Evolutionary conservation across 2,329 filamentous ascomycete genomes (phyloP).

Genomic region (Grosmannia serpens): DNA sequence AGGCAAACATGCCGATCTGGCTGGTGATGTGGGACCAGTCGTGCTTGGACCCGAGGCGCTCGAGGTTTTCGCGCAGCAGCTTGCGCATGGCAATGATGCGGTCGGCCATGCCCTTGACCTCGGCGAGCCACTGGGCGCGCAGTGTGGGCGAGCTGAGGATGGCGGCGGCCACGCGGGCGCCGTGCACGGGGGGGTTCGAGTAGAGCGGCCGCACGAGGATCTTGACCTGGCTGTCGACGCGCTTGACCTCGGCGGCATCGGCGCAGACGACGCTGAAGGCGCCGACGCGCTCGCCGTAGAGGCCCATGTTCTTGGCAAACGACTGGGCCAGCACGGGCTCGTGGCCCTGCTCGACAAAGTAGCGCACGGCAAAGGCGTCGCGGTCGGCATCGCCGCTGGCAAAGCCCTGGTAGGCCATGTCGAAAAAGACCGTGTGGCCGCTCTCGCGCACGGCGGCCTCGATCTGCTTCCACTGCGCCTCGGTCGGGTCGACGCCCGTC

Average conservation of each 20-base stretch:
- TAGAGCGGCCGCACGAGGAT: conserved; percentile 94
- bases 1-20: conserved; percentile 99
- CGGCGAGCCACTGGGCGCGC: conserved; percentile 87
- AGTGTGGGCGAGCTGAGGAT: conserved; percentile 79
- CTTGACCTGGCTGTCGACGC: conserved; percentile 95
- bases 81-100: conserved; percentile 98
- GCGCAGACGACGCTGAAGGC: conserved; percentile 82
- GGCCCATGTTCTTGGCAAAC: conserved; percentile 99
- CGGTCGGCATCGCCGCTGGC: conserved; percentile 83
- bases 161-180: conserved; percentile 82
- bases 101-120: conserved; percentile 98
- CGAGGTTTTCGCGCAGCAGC: conserved; percentile 86
- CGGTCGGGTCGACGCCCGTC: conserved; percentile 86
- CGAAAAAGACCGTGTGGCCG: conserved; percentile 91
- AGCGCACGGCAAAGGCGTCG: conserved; percentile 84
- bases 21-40: conserved; percentile 98
- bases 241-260: conserved; percentile 74
- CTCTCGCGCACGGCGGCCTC: conserved; percentile 75
- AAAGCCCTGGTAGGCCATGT: conserved; percentile 99
- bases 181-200: conserved; percentile 96
- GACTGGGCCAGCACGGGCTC: conserved; percentile 80
- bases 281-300: conserved; percentile 96
- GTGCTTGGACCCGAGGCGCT: conserved; percentile 89
- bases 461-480: conserved; percentile 87
- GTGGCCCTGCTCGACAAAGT: conserved; percentile 91